phyloP scores from a whole-genome alignment of 257 asterid species.

The Solanum rostratum region DNA sequence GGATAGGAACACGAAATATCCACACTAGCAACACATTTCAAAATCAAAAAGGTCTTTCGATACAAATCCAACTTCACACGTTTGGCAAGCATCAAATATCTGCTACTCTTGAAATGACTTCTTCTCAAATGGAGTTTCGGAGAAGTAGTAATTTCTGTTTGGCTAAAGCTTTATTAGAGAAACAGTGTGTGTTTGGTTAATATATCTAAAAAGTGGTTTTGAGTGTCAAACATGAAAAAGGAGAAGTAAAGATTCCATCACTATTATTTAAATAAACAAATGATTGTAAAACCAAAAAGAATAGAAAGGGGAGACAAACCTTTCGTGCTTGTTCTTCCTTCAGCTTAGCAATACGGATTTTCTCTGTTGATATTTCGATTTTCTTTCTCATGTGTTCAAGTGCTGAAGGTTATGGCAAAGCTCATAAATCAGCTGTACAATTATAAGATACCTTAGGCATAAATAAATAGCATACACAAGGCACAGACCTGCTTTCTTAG shows the following conservation, averaged over 20 bases:
- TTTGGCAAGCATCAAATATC: background rate
- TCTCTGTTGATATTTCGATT: conserved; percentile 79
- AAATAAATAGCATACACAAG: conserved; percentile 2
- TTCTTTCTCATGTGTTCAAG: conserved; percentile 94
- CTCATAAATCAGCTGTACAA: background rate
- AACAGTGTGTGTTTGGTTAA: background rate
- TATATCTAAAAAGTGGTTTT: background rate
- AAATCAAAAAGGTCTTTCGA: background rate
- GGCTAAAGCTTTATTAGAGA: background rate
- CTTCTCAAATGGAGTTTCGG: background rate
- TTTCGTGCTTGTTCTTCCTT: conserved; percentile 72
- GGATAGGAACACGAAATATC: background rate
- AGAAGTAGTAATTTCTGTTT: background rate
- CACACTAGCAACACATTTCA: background rate
- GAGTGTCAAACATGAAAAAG: background rate
- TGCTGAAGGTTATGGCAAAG: conserved; percentile 29
- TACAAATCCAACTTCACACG: background rate
- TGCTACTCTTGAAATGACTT: background rate
- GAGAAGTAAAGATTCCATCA: background rate
- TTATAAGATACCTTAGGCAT: background rate
- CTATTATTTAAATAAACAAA: background rate
- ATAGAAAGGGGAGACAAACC: conserved; percentile 26
- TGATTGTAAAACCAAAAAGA: background rate
- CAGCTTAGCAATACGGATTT: conserved; percentile 52
- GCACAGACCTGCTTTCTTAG: conserved; percentile 71